Evolutionary conservation across 1,284 basidiomycete genomes (phyloP), one percentile per base, ranked within the genome.

Genomic region (Psilocybe mexicana): DNA sequence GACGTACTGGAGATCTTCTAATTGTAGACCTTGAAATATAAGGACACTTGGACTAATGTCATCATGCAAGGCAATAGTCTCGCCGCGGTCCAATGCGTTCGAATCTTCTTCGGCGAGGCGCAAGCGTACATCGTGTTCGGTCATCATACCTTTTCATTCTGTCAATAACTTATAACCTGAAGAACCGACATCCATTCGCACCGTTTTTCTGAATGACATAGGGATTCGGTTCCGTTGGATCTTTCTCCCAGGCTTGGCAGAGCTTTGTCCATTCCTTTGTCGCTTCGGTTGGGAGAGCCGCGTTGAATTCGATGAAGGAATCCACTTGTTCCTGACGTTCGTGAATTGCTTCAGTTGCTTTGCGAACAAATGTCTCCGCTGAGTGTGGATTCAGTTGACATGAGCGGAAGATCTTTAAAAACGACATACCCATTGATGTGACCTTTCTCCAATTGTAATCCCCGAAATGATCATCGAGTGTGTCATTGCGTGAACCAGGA

Each of bases 401-500:
- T 55, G 23, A 40, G 26, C 26, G 5, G 10, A 44, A 12, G 18
- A n/a, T 10, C 26, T 18, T 18, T n/a, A n/a, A n/a, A n/a, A n/a
- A n/a, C 6, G 8, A 50, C 55, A 43, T 28, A 62, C 61, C 52
- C n/a, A 62, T 33, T 11, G 47, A 36, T 1, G 35, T 54, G 2
- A 59, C 44, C 28, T 62, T 59, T n/a, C 52, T 44, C 63, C 66
- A 73, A 52, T 76, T 74, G 24, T 54, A 63, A 48, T 65, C 64
- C 0, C 63, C 64, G 33, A 65, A 69, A 36, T 70, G 66, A 49
- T 69, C 64, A 55, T 76, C 69, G 0, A 76, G 54, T 0, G 66
- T 69, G 43, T 75, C 71, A 2, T 61, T 59, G 0, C 69, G 58
- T 7, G 61, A 47, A 1, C 72, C 72, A 2, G 70, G 70, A 6